Evolutionary conservation across 2,329 filamentous ascomycete genomes (phyloP).

Genomic region (Sordariomycetes sp.): DNA sequence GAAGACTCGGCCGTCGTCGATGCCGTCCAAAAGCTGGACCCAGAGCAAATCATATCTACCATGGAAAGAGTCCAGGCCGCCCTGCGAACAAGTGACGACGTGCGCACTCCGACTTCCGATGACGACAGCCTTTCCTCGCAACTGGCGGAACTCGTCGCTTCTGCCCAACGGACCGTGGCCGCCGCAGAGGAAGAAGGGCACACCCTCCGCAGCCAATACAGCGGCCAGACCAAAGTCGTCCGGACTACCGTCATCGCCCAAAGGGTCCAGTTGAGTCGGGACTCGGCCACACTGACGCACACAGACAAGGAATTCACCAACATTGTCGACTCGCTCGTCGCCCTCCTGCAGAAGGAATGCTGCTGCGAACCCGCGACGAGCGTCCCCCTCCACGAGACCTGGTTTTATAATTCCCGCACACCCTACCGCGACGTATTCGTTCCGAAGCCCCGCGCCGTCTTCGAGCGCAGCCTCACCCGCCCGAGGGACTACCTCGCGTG

Average conservation of each 20-base stretch:
- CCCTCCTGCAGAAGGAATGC: constrained; percentile 12
- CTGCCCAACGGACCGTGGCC: constrained; percentile 15
- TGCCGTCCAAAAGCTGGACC: constrained; percentile 48
- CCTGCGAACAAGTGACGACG: constrained; percentile 11
- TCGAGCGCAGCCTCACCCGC: constrained; percentile 60
- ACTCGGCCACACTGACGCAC: constrained; percentile 59
- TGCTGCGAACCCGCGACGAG: constrained; percentile 26
- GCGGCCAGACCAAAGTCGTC: constrained; percentile 57
- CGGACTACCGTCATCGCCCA: constrained; percentile 73
- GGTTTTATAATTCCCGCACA: constrained; percentile 62
- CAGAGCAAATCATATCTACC: constrained; percentile 32
- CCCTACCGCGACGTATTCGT: constrained; percentile 67
- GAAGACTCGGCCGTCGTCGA: constrained; percentile 44
- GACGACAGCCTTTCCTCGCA: constrained; percentile 11
- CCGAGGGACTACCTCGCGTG: constrained; percentile 73
- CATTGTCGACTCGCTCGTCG: constrained; percentile 47
- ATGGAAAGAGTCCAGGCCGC: constrained; percentile 14
- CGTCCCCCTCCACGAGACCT: constrained; percentile 58
- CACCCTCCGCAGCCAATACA: constrained; percentile 63
- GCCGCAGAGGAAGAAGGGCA: background rate
- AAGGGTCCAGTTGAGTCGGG: constrained; percentile 68
- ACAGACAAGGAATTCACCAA: constrained; percentile 61
- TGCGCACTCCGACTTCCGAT: constrained; percentile 24
- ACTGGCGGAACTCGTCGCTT: constrained; percentile 15
- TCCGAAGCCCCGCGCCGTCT: constrained; percentile 57